phyloP scores from a whole-genome alignment of 306 rosid genomes.

The Benincasa hispida region DNA sequence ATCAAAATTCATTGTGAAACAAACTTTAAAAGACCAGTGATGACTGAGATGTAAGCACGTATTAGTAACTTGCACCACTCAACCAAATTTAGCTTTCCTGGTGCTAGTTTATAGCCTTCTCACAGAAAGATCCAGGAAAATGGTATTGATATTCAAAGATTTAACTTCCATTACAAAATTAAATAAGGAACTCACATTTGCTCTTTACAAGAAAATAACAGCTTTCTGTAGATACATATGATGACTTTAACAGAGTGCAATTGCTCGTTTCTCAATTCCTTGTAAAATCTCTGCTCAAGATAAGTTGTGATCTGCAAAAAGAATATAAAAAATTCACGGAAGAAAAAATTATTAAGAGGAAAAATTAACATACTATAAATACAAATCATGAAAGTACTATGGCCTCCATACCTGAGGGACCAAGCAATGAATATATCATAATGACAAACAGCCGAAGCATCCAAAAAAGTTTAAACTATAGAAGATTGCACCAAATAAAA shows the following conservation, averaged over 20 bases:
- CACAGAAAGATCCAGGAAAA: conserved; percentile 1
- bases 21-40: not conserved
- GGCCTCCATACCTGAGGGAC: not conserved
- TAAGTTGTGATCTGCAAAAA: conserved; percentile 56
- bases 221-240: conserved; percentile 62
- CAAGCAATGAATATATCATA: not conserved
- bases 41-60: not conserved
- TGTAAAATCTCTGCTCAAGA: conserved; percentile 78
- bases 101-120: not conserved
- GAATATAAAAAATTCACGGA: not conserved
- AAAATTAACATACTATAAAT: not conserved
- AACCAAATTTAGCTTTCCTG: not conserved
- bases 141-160: not conserved
- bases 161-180: not conserved
- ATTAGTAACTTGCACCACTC: not conserved
- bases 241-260: conserved; percentile 62
- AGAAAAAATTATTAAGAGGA: not conserved
- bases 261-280: conserved; percentile 68
- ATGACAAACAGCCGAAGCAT: not conserved
- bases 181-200: conserved; percentile 57
- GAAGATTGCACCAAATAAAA: not conserved
- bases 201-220: conserved; percentile 63
- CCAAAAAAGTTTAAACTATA: not conserved
- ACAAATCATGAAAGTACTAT: not conserved
- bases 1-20: not conserved